Conservation (phyloP, 106 monocot genomes). For the Apostasia ramifera region DNA sequence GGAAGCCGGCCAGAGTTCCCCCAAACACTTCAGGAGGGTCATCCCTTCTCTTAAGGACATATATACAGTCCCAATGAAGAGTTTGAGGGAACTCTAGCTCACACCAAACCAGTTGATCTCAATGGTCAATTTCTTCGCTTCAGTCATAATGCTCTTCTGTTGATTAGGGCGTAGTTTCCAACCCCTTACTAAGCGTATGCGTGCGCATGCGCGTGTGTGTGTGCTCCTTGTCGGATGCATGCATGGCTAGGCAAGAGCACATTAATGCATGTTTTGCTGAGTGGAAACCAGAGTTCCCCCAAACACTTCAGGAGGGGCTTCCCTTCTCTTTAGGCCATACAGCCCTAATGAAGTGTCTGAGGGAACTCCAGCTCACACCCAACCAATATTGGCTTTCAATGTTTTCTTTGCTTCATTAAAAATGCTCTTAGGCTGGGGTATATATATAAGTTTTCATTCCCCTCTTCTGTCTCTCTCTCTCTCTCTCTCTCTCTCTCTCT, state of each 20-base stretch:
- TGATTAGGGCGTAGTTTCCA: no score
- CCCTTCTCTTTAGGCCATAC: neutral
- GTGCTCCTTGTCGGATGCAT: no score
- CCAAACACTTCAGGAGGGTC: slow-evolving; percentile 4
- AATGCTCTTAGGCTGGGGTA: no score
- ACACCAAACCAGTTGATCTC: neutral
- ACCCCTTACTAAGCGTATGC: no score
- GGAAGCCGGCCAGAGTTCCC: neutral
- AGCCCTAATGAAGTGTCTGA: slow-evolving; percentile 11
- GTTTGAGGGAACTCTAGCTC: slow-evolving; percentile 8
- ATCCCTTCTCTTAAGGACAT: neutral
- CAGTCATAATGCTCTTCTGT: no score
- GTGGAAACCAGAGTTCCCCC: slow-evolving; percentile 17
- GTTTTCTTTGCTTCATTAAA: no score
- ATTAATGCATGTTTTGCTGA: neutral
- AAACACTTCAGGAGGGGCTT: slow-evolving; percentile 10
- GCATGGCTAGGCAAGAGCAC: no score
- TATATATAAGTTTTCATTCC: no score
- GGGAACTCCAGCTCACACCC: slow-evolving; percentile 17
- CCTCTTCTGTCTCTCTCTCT: no score
- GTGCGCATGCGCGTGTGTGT: no score
- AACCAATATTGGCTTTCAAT: neutral
- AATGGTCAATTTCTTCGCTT: neutral
- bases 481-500: no score
- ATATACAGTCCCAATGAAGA: neutral